Evolutionary conservation across 345 rosid species (phyloP).

Genomic region (Cardamine chenopodiifolia): DNA sequence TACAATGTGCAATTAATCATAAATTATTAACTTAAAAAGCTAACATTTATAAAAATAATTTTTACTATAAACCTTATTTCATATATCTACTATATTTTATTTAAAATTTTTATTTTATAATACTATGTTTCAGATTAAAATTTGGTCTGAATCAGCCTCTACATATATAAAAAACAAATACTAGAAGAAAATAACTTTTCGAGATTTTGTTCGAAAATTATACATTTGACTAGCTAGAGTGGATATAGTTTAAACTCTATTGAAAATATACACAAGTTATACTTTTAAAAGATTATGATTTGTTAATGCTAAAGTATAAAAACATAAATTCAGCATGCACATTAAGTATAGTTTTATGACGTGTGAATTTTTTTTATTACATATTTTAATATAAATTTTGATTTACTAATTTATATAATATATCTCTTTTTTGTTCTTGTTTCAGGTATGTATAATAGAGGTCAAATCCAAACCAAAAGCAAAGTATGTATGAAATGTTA

Average conservation of each 20-base stretch:
- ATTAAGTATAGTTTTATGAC: background rate
- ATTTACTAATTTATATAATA: too few species aligned
- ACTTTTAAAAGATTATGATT: background rate
- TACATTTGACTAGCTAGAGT: background rate
- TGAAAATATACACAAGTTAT: background rate
- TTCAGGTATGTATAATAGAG: background rate
- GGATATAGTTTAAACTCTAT: background rate
- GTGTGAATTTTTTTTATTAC: background rate
- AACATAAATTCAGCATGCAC: background rate
- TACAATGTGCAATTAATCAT: too few species aligned
- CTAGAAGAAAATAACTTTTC: background rate
- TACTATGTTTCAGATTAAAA: too few species aligned
- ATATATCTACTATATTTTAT: too few species aligned
- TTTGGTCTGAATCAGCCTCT: too few species aligned
- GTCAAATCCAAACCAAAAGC: background rate
- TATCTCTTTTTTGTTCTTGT: background rate
- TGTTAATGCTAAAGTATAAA: background rate
- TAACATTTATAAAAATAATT: too few species aligned
- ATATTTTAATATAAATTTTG: too few species aligned
- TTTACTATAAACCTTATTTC: too few species aligned
- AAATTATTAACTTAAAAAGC: too few species aligned
- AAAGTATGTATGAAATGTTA: background rate
- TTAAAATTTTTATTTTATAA: too few species aligned
- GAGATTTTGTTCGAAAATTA: background rate
- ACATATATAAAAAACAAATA: too few species aligned